Evolutionary conservation across 2,329 filamentous ascomycete species (phyloP).

Genomic region (Fusarium denticulatum): DNA sequence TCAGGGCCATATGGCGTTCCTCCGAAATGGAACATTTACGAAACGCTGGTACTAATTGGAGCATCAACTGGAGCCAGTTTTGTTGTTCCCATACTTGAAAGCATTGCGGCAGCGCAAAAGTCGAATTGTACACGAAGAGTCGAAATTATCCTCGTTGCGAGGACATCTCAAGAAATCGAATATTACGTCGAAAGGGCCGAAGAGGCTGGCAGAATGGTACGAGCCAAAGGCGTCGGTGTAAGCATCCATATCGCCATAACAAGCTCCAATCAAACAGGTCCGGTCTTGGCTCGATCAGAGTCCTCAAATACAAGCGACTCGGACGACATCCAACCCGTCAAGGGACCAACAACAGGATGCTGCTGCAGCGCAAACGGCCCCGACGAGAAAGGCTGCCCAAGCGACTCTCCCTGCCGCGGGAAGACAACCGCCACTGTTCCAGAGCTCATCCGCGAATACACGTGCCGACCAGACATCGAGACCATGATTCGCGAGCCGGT

Average conservation of each 20-base stretch:
- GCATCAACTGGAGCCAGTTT: conserved; percentile 72
- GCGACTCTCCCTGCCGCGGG: conserved; percentile 22
- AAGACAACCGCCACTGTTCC: conserved; percentile 5
- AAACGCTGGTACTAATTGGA: conserved; percentile 68
- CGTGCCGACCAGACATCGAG: conserved; percentile 60
- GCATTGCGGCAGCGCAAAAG: conserved; percentile 54
- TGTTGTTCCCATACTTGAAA: conserved; percentile 68
- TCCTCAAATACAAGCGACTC: conserved; percentile 30
- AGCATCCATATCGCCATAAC: conserved; percentile 66
- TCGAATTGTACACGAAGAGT: conserved; percentile 62
- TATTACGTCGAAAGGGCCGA: conserved; percentile 63
- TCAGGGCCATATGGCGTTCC: conserved; percentile 66
- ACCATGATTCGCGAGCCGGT: conserved; percentile 63
- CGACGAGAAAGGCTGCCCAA: conserved; percentile 20
- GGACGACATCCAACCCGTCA: conserved; percentile 27
- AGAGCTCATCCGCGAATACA: conserved; percentile 55
- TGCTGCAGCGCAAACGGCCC: conserved; percentile 34
- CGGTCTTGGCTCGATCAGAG: conserved; percentile 43
- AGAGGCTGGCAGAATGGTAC: conserved; percentile 55
- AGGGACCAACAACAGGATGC: conserved; percentile 29
- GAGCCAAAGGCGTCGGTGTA: conserved; percentile 59
- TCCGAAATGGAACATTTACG: conserved; percentile 66
- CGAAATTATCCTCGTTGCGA: conserved; percentile 63
- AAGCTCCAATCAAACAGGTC: conserved; percentile 30
- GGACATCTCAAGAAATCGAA: conserved; percentile 62